These are phyloP conservation scores for Daldinia grandis DNA, from an alignment of 495 filamentous ascomycete species.

Conservation along the genomic window DNA sequence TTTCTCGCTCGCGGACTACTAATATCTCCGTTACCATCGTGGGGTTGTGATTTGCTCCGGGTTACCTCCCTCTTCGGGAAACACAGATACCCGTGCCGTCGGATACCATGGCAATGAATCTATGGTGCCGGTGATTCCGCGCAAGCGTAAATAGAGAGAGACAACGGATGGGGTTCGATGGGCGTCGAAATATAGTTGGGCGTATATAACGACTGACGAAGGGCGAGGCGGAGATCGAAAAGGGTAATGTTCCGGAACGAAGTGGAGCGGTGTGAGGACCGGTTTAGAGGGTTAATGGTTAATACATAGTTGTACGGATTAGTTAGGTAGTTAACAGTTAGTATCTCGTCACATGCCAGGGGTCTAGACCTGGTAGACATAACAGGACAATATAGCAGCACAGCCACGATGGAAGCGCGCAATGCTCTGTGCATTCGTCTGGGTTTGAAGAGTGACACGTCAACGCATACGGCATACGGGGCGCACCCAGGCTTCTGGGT, in stretches of 20 bases:
- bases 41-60: slow-evolving; percentile 32
- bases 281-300: slow-evolving; percentile 17
- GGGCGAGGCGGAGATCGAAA: slow-evolving; percentile 28
- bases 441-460: slow-evolving; percentile 39
- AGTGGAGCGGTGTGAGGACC: slow-evolving; percentile 34
- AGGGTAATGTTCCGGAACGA: slow-evolving; percentile 43
- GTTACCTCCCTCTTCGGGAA: slow-evolving; percentile 6
- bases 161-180: slow-evolving; percentile 20
- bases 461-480: slow-evolving; percentile 40
- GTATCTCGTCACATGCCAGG: slow-evolving; percentile 32
- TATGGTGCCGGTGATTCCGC: slow-evolving; percentile 28
- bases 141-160: slow-evolving; percentile 18
- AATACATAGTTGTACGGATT: too few relatives aligned
- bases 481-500: slow-evolving; percentile 44
- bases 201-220: slow-evolving; percentile 29
- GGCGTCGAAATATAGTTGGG: slow-evolving; percentile 25
- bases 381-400: slow-evolving; percentile 29
- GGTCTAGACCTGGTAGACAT: slow-evolving; percentile 27
- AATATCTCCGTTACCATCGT: slow-evolving; percentile 26
- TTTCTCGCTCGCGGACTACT: slow-evolving; percentile 18
- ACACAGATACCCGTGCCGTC: slow-evolving; percentile 6
- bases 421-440: slow-evolving; percentile 31
- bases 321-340: too few relatives aligned
- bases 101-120: slow-evolving; percentile 1
- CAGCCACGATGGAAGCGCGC: slow-evolving; percentile 35